Evolutionary conservation across 148 eudicot genomes (phyloP), one percentile per base, ranked within the genome.

Genomic region (Fagopyrum esculentum): DNA sequence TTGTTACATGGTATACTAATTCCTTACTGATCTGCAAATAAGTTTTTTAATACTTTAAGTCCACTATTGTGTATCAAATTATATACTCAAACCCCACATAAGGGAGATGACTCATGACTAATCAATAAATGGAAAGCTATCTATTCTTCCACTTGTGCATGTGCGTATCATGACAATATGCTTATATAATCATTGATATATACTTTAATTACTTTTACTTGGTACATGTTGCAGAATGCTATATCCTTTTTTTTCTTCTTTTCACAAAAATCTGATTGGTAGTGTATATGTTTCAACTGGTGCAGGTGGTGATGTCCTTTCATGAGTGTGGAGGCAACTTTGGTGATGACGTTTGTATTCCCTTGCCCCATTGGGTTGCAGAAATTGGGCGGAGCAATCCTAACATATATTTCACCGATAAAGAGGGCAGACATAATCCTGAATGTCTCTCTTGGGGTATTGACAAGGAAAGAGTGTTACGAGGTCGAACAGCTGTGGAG

Each of bases 301-400:
- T 22, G 54, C 90, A 93, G 98, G 93, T 89, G 76, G 88, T 88
- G 45, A 82, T 93, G 95, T 91, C 97, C 74, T 93, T 93, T 76
- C 98, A 93, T 87, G 97, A 91, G 89, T 93, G 97, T 85, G 98
- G 98, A 77, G 95, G 98, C 75, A 93, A 91, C 77, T 83, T 91
- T 60, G 87, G 90, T 49, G 97, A 93, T 84, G 97, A 93, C 87
- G 95, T 91, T 69, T 88, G 92, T 69, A 89, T 93, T 71, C 98
- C 97, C 9, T 84, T 93, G 83, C 98, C 98, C 29, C 90, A 89
- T 40, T 93, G 98, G 98, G 89, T 93, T 74, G 84, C 88, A 43
- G 98, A 93, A 82, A 91, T 93, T 30, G 94, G 95, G 71, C 89
- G 88, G 43, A 82, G 79, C 81, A 93, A 93, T 82, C 97, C 95